These are phyloP conservation scores for Cytidiella melzeri DNA, from an alignment of 768 basidiomycete genomes.

Conservation along the genomic window DNA sequence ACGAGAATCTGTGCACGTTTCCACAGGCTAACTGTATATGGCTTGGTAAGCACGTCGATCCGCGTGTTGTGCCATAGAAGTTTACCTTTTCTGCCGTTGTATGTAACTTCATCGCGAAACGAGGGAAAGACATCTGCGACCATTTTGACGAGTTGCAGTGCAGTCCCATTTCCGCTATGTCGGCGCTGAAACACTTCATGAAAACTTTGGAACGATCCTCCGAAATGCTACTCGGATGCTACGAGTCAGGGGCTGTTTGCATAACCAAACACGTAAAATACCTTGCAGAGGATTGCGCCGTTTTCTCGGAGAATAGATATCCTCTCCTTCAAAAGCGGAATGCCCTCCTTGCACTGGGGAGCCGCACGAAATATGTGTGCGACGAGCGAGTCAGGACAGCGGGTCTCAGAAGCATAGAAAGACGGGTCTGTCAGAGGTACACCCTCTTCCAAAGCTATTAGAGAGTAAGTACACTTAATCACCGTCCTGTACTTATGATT, in stretches of 20 bases:
- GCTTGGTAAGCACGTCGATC: too few relatives aligned
- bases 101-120: conserved; percentile 64
- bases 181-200: conserved; percentile 52
- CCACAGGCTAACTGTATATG: conserved; percentile 65
- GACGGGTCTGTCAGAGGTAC: conserved; percentile 75
- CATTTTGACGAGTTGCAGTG: conserved; percentile 67
- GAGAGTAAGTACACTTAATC: not conserved
- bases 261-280: conserved; percentile 34
- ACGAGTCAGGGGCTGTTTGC: not conserved
- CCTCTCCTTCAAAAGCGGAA: conserved; percentile 68
- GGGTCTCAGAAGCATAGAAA: conserved; percentile 67
- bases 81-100: conserved; percentile 55
- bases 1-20: conserved; percentile 90
- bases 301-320: conserved; percentile 75
- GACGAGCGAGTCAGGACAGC: conserved; percentile 68
- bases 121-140: conserved; percentile 66
- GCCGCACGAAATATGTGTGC: conserved; percentile 63
- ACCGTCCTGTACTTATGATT: not conserved
- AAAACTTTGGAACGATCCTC: conserved; percentile 66
- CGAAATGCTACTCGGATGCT: conserved; percentile 43
- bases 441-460: conserved; percentile 63
- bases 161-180: conserved; percentile 51
- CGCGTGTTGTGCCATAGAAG: not conserved
- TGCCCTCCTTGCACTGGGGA: conserved; percentile 47
- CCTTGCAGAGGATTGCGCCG: conserved; percentile 63